Evolutionary conservation across 202 grass and related monocot species (phyloP), one percentile per base, ranked within the genome.

Genomic region (Saccharum hybrid): DNA sequence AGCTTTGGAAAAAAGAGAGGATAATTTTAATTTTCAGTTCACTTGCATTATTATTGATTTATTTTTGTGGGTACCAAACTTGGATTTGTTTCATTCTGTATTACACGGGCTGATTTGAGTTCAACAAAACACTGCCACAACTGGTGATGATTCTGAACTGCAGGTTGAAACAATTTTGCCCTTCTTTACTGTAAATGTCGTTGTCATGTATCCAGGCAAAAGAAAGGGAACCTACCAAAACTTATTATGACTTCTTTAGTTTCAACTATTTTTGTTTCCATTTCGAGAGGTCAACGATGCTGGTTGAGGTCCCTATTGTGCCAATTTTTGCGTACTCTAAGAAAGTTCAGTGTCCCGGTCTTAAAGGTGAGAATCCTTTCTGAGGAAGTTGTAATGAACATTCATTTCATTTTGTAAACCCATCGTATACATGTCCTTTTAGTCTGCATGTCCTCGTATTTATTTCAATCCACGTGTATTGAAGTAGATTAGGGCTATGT

Each of bases 1-100:
- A 90, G 84, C 71, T 87, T 90, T 81, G 45, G 72, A 63, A 23
- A 66, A 60, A 48, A 14, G 31, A n/a, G n/a, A 26, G 26, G 63
- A 48, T 76, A 57, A 45, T 19, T 79, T 41, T 41, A 22, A 2
- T 18, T 87, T 90, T 65, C 5, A 21, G 75, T 71, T 76, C 76
- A 87, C 80, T 59, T 90, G 81, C 81, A 84, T 84, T 48, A 89
- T 84, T 80, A 83, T 86, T 83, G 80, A 84, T 90, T 90, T 84
- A 90, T 83, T 90, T 79, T 75, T 80, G 65, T 79, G 71, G 84
- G 68, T 68, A 66, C 19, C n/a, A 76, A 80, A 71, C 81, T 84
- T 57, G 77, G 5, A 54, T 45, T 68, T 80, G 26, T 69, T 59
- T 43, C 70, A 52, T 68, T 68, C 51, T 86, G 69, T 86, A 70